Percentiles rank a stretch among this genome's conserved stretches.
phyloP scores from a whole-genome alignment of 2,329 filamentous ascomycete genomes.

The Neofusicoccum laricinum region DNA sequence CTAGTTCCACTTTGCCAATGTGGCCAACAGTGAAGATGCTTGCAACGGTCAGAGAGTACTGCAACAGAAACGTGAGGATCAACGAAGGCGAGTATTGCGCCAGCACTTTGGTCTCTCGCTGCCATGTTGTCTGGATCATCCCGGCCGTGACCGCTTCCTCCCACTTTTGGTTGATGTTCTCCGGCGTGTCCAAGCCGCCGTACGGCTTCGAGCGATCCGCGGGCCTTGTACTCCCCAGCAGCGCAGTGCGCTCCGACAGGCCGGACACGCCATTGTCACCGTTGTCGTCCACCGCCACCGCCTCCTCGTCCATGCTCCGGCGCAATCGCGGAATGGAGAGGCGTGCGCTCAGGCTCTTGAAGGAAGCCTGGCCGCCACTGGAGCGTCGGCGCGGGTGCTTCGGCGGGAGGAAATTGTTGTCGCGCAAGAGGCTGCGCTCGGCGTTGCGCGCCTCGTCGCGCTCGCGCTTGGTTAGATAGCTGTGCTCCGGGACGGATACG shows the following conservation, averaged over 20 bases:
- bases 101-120: conserved; percentile 81
- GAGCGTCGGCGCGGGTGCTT: conserved; percentile 43
- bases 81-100: conserved; percentile 47
- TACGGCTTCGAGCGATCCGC: conserved; percentile 39
- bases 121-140: conserved; percentile 85
- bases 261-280: conserved; percentile 17
- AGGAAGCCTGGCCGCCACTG: conserved; percentile 27
- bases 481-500: conserved; percentile 48
- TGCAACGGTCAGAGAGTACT: conserved; percentile 47
- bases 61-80: conserved; percentile 48
- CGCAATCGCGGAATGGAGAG: conserved; percentile 30
- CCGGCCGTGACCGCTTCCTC: conserved; percentile 77
- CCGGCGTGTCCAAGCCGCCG: conserved; percentile 49
- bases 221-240: conserved; percentile 37
- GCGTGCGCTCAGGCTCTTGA: conserved; percentile 25
- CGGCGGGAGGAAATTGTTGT: conserved; percentile 58
- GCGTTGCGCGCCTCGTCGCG: conserved; percentile 54
- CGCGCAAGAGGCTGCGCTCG: conserved; percentile 56
- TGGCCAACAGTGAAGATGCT: conserved; percentile 50
- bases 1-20: conserved; percentile 48
- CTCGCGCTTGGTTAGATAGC: conserved; percentile 51
- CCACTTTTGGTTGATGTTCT: conserved; percentile 44
- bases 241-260: conserved; percentile 46
- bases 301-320: conserved; percentile 34
- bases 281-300: neutral